These are phyloP conservation scores for Stemphylium lycopersici DNA, from an alignment of 2,329 filamentous ascomycete genomes.

Conservation along the genomic window DNA sequence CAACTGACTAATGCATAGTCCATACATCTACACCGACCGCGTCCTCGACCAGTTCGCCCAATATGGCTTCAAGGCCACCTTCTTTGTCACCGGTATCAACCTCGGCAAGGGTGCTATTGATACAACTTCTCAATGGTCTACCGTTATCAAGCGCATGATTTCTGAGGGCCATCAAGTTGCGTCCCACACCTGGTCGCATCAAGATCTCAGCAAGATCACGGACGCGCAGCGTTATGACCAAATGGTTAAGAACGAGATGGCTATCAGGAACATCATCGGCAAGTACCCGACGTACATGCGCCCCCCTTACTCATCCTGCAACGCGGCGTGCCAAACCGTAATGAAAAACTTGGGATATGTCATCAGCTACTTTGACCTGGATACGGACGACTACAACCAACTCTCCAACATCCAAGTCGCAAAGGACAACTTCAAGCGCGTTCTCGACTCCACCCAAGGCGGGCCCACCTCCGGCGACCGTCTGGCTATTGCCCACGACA, in stretches of 20 bases:
- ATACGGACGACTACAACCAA: conserved; percentile 56
- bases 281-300: conserved; percentile 63
- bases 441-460: conserved; percentile 29
- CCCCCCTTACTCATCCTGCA: conserved; percentile 57
- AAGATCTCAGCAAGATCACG: conserved; percentile 54
- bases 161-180: conserved; percentile 65
- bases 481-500: conserved; percentile 62
- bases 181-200: conserved; percentile 63
- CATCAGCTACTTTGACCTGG: conserved; percentile 66
- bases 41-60: conserved; percentile 65
- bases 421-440: conserved; percentile 49
- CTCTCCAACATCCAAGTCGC: conserved; percentile 44
- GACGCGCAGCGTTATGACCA: conserved; percentile 54
- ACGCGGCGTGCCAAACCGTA: conserved; percentile 46
- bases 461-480: conserved; percentile 41
- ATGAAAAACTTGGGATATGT: conserved; percentile 60
- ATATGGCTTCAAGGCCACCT: conserved; percentile 67
- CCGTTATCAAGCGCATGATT: conserved; percentile 62
- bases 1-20: conserved; percentile 33
- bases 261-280: conserved; percentile 60
- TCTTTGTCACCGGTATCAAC: conserved; percentile 68
- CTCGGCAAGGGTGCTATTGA: conserved; percentile 64
- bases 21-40: conserved; percentile 64
- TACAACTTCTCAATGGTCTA: conserved; percentile 53
- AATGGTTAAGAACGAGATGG: conserved; percentile 62